phyloP scores from a whole-genome alignment of 768 basidiomycete genomes.

The Russula abietina region DNA sequence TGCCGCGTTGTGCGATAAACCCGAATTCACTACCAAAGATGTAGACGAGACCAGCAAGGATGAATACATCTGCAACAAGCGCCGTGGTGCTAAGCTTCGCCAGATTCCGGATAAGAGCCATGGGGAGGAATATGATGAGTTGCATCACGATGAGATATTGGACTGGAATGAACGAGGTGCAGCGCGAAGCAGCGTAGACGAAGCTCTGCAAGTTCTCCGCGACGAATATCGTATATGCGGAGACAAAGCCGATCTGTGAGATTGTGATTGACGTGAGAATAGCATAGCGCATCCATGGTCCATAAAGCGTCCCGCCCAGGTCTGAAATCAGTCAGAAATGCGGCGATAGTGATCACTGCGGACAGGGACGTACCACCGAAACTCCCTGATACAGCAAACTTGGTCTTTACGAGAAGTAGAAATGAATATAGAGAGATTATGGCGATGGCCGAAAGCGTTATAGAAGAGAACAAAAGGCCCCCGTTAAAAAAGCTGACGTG shows the following conservation, averaged over 20 bases:
- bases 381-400: constrained; percentile 83
- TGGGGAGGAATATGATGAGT: constrained; percentile 79
- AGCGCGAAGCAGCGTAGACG: constrained; percentile 72
- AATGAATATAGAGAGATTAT: constrained; percentile 88
- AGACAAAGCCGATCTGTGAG: constrained; percentile 85
- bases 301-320: constrained; percentile 89
- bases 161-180: constrained; percentile 58
- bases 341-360: constrained; percentile 1
- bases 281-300: constrained; percentile 84
- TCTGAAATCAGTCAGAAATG: constrained; percentile 41
- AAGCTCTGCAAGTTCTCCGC: constrained; percentile 90
- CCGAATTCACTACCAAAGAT: constrained; percentile 82
- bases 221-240: constrained; percentile 94
- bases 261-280: constrained; percentile 84
- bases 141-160: constrained; percentile 81
- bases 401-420: constrained; percentile 81
- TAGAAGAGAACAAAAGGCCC: constrained; percentile 80
- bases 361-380: constrained; percentile 66
- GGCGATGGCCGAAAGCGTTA: constrained; percentile 77
- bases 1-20: constrained; percentile 59
- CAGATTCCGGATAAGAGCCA: constrained; percentile 87
- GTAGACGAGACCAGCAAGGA: constrained; percentile 80
- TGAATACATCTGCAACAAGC: constrained; percentile 91
- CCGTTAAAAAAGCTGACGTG: constrained; percentile 82
- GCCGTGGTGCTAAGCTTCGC: constrained; percentile 91